A percentile compares a stretch with the other conserved stretches of the same genome.
Evolutionary conservation across 331 rosid species (phyloP).

Genomic region (Quercus lobata): DNA sequence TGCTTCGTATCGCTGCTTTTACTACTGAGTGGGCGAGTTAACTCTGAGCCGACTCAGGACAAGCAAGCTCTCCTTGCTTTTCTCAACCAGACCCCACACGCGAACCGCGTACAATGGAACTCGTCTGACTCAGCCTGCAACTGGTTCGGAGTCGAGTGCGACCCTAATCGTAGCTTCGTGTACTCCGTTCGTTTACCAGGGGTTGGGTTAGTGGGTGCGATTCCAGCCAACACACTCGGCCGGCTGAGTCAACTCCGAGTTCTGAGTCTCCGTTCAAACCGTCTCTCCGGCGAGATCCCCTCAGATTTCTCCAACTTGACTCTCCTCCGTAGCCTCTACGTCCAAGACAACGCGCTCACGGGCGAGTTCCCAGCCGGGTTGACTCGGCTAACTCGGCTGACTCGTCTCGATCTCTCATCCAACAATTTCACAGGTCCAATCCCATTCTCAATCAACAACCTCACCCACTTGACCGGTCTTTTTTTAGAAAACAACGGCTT

Average conservation of each 20-base stretch:
- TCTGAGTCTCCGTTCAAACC: constrained; percentile 79
- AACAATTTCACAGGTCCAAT: constrained; percentile 66
- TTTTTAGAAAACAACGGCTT: constrained; percentile 56
- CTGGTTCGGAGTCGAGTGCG: constrained; percentile 79
- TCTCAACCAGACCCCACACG: constrained; percentile 53
- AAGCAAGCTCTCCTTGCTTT: constrained; percentile 81
- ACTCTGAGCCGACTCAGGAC: constrained; percentile 77
- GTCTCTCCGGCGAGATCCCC: constrained; percentile 72
- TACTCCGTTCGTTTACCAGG: constrained; percentile 68
- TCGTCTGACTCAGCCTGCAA: constrained; percentile 58
- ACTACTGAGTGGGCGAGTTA: constrained; percentile 23
- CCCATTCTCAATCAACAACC: constrained; percentile 65
- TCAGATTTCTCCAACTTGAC: constrained; percentile 72
- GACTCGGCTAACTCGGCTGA: constrained; percentile 45
- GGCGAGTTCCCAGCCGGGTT: constrained; percentile 58
- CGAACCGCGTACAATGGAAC: constrained; percentile 73
- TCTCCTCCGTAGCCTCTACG: constrained; percentile 60
- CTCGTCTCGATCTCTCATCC: constrained; percentile 65
- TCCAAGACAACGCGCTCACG: constrained; percentile 52
- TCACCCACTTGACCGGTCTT: constrained; percentile 57
- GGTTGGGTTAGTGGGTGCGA: constrained; percentile 64
- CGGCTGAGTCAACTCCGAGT: constrained; percentile 58
- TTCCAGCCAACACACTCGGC: constrained; percentile 69
- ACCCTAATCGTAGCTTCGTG: constrained; percentile 43
- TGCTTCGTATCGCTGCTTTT: constrained; percentile 18